These are phyloP conservation scores for Crithidia mellificae DNA, from an alignment of 208 protist genomes.

Conservation along the genomic window DNA sequence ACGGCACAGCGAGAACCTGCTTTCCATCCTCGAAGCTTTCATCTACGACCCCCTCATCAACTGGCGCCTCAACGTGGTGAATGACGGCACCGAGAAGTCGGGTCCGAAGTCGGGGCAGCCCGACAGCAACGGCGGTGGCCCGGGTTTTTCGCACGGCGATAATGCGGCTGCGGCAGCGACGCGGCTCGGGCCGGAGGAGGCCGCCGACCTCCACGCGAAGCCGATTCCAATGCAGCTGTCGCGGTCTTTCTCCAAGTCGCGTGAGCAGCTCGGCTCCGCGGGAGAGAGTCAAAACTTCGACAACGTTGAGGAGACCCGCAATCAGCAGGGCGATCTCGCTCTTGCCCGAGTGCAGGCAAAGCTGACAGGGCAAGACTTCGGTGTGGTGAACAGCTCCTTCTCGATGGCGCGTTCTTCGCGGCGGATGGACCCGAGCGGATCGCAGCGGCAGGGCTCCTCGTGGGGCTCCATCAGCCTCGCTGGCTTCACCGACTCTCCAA, in stretches of 20 bases:
- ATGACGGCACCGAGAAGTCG: constrained; percentile 24
- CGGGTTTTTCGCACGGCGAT: constrained; percentile 9
- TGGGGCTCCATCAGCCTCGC: constrained; percentile 48
- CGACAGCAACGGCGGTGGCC: constrained; percentile 19
- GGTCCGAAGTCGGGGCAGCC: constrained; percentile 23
- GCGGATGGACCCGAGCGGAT: constrained; percentile 23
- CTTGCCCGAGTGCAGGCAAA: constrained; percentile 85
- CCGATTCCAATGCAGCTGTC: constrained; percentile 77
- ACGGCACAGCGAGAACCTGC: constrained; percentile 98
- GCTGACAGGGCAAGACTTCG: constrained; percentile 88
- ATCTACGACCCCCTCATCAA: constrained; percentile 99
- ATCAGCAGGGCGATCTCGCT: constrained; percentile 84
- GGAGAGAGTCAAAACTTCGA: constrained; percentile 30
- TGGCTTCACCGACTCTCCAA: constrained; percentile 46
- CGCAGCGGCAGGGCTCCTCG: constrained; percentile 43
- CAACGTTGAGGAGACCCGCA: constrained; percentile 74
- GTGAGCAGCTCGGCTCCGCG: constrained; percentile 16
- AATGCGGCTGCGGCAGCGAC: constrained; percentile 1
- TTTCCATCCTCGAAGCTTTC: constrained; percentile 99
- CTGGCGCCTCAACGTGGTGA: constrained; percentile 93
- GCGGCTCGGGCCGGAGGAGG: constrained; percentile 14
- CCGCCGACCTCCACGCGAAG: constrained; percentile 23
- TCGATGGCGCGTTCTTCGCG: constrained; percentile 47
- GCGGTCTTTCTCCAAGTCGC: constrained; percentile 58
- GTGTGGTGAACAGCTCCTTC: constrained; percentile 67